Percentiles rank a stretch among this genome's conserved stretches.
These are phyloP conservation scores for Cicer judaicum DNA, from an alignment of 306 rosid species.

Conservation along the genomic window DNA sequence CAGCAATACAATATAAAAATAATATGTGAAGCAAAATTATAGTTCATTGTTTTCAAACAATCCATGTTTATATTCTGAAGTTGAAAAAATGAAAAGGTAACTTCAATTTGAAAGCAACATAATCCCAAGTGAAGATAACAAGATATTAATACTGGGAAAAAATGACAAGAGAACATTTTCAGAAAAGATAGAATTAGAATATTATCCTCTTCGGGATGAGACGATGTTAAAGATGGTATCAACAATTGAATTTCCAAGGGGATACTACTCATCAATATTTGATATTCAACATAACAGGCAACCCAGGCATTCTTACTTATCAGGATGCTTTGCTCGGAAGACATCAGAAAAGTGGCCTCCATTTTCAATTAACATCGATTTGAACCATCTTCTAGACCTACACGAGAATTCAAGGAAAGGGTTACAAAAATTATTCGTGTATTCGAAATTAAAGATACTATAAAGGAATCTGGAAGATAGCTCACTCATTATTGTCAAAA, in stretches of 20 bases:
- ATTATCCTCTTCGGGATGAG: conserved; percentile 27
- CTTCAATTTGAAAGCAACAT: conserved; percentile 30
- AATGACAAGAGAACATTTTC: background rate
- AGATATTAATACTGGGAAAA: conserved; percentile 3
- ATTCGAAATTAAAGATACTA: conserved; percentile 26
- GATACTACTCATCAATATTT: conserved; percentile 20
- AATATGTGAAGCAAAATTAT: conserved; percentile 23
- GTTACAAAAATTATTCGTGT: conserved; percentile 20
- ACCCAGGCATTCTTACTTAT: conserved; percentile 54
- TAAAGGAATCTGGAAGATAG: conserved; percentile 38
- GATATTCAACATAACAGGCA: conserved; percentile 18
- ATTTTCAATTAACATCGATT: conserved; percentile 65
- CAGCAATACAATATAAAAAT: conserved; percentile 24
- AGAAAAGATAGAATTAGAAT: conserved; percentile 18
- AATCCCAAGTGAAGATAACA: conserved; percentile 20
- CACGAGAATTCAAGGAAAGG: conserved; percentile 40
- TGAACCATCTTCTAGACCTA: conserved; percentile 93
- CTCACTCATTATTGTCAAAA: conserved; percentile 84
- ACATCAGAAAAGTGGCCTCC: conserved; percentile 79
- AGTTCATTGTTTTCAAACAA: conserved; percentile 25
- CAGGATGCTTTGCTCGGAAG: conserved; percentile 83
- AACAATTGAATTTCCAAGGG: conserved; percentile 15
- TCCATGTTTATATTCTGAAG: conserved; percentile 4
- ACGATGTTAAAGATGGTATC: conserved; percentile 30
- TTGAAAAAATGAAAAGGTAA: conserved; percentile 14